Base-by-base conservation (phyloP, 176 grass and related monocot species). In the Zea luxurians region DNA sequence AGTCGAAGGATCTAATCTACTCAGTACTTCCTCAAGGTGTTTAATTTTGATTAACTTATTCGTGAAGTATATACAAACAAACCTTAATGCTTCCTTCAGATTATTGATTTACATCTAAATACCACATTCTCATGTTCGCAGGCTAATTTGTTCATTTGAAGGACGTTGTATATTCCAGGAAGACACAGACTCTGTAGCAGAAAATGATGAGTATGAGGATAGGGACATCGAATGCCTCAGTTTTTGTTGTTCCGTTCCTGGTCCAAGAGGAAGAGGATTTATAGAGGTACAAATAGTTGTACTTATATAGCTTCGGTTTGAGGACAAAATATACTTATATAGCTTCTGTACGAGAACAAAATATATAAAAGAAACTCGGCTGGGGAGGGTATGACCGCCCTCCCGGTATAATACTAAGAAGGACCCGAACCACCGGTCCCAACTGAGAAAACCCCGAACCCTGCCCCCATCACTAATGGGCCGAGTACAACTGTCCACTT, bases 221-320 rank as follows among this genome's bases (percentile, higher is more conserved):
- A 61, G 64, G 13, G 79, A 77, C 43, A 61, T 73, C 0, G 82
- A 92, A 67, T 76, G 76, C 81, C 66, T 99, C 59, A 96, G 78
- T 79, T 96, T 99, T 47, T 91, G 52, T 41, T 99, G 96, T 80
- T 81, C 82, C 65, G 53, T 90, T 54, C 90, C 92, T 78, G 72
- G 70, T 93, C 67, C 88, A 78, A 93, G 75, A 70, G 96, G 96
- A 78, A 95, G 96, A 91, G 96, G 96, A 80, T 99, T 99, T 50
- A 87, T 99, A 72, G 96, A 99, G 96, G 96, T 90, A 70, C 70
- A 72, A 3, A 46, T 64, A 20, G 54, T 58, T 58, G 20, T 58
- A 55, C 16, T 0, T 48, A 12, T 54, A n/a, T 7, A 54, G 52
- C 52, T 54, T 54, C 16, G 16, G 52, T 54, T 18, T 2, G 15